These are phyloP conservation scores for Cytidiella melzeri DNA, from an alignment of 768 basidiomycete species.

Conservation along the genomic window DNA sequence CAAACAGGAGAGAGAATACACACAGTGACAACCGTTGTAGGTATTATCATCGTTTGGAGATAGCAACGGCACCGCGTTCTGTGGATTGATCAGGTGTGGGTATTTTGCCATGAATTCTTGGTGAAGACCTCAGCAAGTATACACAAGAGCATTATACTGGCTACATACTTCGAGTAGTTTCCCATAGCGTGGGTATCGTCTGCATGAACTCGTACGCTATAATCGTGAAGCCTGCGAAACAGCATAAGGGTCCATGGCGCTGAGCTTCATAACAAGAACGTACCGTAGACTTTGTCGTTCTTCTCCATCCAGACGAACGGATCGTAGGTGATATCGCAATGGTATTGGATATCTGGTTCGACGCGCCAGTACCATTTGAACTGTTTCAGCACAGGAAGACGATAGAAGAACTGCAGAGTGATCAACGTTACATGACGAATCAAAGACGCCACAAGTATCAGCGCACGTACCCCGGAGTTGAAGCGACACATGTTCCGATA, in stretches of 20 bases:
- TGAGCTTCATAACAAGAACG: conserved; percentile 33
- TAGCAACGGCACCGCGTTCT: conserved; percentile 58
- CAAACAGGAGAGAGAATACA: conserved; percentile 17
- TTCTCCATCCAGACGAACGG: conserved; percentile 73
- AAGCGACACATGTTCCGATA: conserved; percentile 77
- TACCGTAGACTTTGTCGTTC: conserved; percentile 62
- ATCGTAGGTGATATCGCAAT: conserved; percentile 59
- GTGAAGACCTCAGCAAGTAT: conserved; percentile 20
- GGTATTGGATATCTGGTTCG: conserved; percentile 71
- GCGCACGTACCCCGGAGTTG: conserved; percentile 54
- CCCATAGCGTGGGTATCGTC: conserved; percentile 63
- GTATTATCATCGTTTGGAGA: conserved; percentile 59
- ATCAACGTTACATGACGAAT: no score
- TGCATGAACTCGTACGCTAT: conserved; percentile 56
- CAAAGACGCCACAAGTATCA: background rate
- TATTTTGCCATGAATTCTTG: conserved; percentile 50
- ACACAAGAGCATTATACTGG: conserved; percentile 29
- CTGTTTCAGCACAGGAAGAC: conserved; percentile 55
- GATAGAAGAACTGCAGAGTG: conserved; percentile 55
- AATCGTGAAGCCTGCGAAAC: conserved; percentile 48
- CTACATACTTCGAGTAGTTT: conserved; percentile 42
- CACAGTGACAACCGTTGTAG: conserved; percentile 64
- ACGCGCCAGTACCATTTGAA: conserved; percentile 81
- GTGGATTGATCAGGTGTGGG: conserved; percentile 47
- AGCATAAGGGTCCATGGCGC: conserved; percentile 47